Conservation (phyloP, 2,329 filamentous ascomycete genomes). For the Xylariaceae sp. region DNA sequence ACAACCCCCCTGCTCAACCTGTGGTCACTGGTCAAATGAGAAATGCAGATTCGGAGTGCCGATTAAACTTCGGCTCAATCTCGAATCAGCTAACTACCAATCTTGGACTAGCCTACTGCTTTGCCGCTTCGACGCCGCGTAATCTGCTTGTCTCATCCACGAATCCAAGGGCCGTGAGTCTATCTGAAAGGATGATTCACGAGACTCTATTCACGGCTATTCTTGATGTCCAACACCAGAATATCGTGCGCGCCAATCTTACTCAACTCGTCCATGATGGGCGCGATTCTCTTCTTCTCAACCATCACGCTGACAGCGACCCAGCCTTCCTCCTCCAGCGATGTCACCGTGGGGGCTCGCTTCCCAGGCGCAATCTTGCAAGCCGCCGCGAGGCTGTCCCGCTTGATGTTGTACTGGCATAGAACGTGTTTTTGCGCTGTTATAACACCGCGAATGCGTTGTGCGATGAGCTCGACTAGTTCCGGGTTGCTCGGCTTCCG, state of each 20-base stretch:
- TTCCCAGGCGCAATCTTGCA: slow-evolving; percentile 84
- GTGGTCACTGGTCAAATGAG: too few species aligned
- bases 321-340: slow-evolving; percentile 83
- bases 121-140: too few species aligned
- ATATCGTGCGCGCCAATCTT: slow-evolving; percentile 78
- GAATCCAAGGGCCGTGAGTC: too few species aligned
- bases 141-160: too few species aligned
- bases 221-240: slow-evolving; percentile 78
- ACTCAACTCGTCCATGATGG: slow-evolving; percentile 79
- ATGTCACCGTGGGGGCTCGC: slow-evolving; percentile 86
- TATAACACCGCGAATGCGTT: slow-evolving; percentile 88
- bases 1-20: too few species aligned
- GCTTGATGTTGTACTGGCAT: slow-evolving; percentile 91
- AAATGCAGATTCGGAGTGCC: too few species aligned
- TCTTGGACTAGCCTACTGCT: too few species aligned
- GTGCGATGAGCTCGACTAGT: slow-evolving; percentile 77
- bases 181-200: too few species aligned
- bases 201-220: slow-evolving; percentile 44
- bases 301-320: slow-evolving; percentile 95
- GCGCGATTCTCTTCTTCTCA: slow-evolving; percentile 76
- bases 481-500: slow-evolving; percentile 73
- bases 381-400: slow-evolving; percentile 60
- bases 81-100: too few species aligned
- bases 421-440: slow-evolving; percentile 90
- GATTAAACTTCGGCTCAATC: too few species aligned